A percentile compares a stretch with the other conserved stretches of the same genome.
These are phyloP conservation scores for Tetracladium maxilliforme DNA, from an alignment of 2,329 filamentous ascomycete species.

Conservation along the genomic window DNA sequence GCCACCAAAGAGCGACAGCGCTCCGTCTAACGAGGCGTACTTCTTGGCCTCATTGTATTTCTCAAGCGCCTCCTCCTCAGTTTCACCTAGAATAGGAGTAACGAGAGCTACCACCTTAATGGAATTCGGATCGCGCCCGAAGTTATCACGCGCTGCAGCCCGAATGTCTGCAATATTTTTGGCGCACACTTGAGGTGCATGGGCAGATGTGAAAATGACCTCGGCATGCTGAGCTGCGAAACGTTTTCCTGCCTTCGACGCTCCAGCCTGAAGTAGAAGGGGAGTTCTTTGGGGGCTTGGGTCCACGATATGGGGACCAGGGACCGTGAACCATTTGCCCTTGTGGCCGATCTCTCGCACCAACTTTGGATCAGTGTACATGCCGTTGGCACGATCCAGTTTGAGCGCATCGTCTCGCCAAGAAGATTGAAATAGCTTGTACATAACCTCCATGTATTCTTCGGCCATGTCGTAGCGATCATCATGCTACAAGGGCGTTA, in stretches of 20 bases:
- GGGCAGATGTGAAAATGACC: conserved; percentile 54
- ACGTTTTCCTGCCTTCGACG: conserved; percentile 46
- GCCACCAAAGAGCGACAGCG: conserved; percentile 55
- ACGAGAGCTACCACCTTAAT: conserved; percentile 57
- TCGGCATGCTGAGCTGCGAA: conserved; percentile 61
- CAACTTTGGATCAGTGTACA: conserved; percentile 42
- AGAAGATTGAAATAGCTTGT: conserved; percentile 53
- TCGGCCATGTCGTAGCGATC: conserved; percentile 49
- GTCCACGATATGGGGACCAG: conserved; percentile 50
- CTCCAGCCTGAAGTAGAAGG: conserved; percentile 55
- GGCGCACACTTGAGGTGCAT: conserved; percentile 44
- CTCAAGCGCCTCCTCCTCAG: conserved; percentile 48
- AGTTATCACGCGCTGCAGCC: conserved; percentile 30
- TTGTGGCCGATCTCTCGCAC: conserved; percentile 52
- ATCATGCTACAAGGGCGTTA: conserved; percentile 34
- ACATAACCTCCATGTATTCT: conserved; percentile 48
- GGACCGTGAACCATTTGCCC: conserved; percentile 48
- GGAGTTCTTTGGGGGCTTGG: conserved; percentile 55
- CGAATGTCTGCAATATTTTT: conserved; percentile 50
- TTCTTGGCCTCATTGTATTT: conserved; percentile 47
- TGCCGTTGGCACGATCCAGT: conserved; percentile 37
- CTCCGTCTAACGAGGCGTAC: conserved; percentile 51
- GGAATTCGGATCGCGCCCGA: conserved; percentile 38
- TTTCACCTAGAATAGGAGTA: conserved; percentile 48
- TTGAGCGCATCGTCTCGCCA: conserved; percentile 54